These are phyloP conservation scores for Geoglossum cookeanum DNA, from an alignment of 2,329 filamentous ascomycete genomes.

Conservation along the genomic window DNA sequence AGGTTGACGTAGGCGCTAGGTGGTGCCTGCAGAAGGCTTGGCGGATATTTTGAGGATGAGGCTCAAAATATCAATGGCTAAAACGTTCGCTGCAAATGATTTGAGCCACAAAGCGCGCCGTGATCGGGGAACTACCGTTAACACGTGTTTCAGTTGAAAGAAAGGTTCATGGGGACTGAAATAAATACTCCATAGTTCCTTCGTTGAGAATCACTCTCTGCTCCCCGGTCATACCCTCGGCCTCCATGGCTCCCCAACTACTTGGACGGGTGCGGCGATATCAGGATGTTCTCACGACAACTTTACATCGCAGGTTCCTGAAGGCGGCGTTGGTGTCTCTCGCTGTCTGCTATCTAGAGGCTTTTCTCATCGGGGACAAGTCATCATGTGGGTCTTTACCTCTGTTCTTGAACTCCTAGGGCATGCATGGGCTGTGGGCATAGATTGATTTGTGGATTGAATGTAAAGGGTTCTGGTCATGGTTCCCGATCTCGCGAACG, in stretches of 20 bases:
- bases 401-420: background rate
- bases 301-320: slow-evolving; percentile 71
- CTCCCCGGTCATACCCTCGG: slow-evolving; percentile 1
- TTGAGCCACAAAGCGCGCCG: no score
- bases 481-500: slow-evolving; percentile 62
- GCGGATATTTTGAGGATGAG: background rate
- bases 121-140: background rate
- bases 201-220: background rate
- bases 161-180: background rate
- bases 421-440: background rate
- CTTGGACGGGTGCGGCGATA: slow-evolving; percentile 36
- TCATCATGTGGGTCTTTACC: slow-evolving; percentile 34
- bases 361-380: slow-evolving; percentile 50
- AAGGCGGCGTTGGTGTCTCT: slow-evolving; percentile 54
- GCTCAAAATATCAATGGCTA: slow-evolving; percentile 1
- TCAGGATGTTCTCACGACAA: slow-evolving; percentile 79
- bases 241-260: slow-evolving; percentile 4
- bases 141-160: background rate
- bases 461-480: slow-evolving; percentile 57
- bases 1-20: background rate
- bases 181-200: background rate
- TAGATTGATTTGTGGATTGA: slow-evolving; percentile 2
- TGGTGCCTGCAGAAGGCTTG: background rate
- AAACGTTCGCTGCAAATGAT: background rate
- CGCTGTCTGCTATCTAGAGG: slow-evolving; percentile 51